A percentile compares a stretch with the other conserved stretches of the same genome.
phyloP scores from a whole-genome alignment of 129 eudicot species.

The Oenanthe sinensis region DNA sequence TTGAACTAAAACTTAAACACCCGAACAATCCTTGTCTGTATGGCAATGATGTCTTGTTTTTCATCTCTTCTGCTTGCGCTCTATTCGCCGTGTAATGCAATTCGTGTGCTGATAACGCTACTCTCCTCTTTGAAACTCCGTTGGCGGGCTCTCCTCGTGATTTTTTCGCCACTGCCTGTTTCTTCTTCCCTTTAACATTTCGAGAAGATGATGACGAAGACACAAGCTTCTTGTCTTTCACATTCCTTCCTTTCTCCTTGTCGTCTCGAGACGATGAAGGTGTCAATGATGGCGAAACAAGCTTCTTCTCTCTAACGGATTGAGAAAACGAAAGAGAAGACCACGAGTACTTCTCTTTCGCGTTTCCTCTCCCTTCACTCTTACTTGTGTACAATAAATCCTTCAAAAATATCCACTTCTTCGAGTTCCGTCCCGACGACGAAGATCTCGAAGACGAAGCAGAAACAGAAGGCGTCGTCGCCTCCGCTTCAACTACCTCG shows the following conservation, averaged over 20 bases:
- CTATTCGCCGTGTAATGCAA: constrained; percentile 46
- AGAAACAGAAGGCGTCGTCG: constrained; percentile 27
- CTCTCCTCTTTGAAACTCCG: constrained; percentile 25
- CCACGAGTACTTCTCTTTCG: constrained; percentile 37
- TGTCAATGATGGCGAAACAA: constrained; percentile 13
- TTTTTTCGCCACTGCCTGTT: background rate
- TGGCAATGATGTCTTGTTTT: constrained; percentile 55
- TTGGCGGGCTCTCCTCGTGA: constrained; percentile 13
- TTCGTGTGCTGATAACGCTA: constrained; percentile 37
- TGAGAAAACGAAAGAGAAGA: constrained; percentile 30
- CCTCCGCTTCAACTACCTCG: background rate
- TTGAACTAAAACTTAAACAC: constrained; percentile 50
- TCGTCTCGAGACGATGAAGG: constrained; percentile 19
- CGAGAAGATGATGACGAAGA: constrained; percentile 15
- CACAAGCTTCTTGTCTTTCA: constrained; percentile 3
- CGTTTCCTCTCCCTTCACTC: constrained; percentile 44
- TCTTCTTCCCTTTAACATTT: background rate
- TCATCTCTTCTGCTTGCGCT: constrained; percentile 63
- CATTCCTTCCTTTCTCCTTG: background rate
- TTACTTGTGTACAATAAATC: constrained; percentile 49
- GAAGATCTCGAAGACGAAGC: constrained; percentile 50
- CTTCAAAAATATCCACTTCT: constrained; percentile 51
- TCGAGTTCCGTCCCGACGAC: constrained; percentile 44
- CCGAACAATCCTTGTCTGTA: constrained; percentile 54
- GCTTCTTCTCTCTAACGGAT: constrained; percentile 19